These are phyloP conservation scores for Hypholoma fasciculare DNA, from an alignment of 768 basidiomycete species.

Conservation along the genomic window DNA sequence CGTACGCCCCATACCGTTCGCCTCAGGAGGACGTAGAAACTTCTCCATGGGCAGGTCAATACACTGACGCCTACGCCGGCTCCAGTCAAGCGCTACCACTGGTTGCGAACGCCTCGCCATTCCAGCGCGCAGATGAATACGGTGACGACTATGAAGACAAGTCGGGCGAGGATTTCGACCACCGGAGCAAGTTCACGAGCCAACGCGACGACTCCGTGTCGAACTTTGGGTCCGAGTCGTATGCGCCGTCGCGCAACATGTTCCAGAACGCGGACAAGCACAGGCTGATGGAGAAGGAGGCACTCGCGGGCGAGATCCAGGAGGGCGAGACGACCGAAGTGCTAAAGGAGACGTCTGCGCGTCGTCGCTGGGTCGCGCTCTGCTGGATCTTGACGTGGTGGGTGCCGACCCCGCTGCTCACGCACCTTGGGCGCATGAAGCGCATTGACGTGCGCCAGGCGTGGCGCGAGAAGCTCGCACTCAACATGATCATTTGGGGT, in stretches of 20 bases:
- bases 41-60: slow-evolving; percentile 33
- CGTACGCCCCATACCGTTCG: slow-evolving; percentile 75
- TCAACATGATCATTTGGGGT: slow-evolving; percentile 97
- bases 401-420: slow-evolving; percentile 74
- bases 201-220: slow-evolving; percentile 77
- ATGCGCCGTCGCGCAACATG: slow-evolving; percentile 95
- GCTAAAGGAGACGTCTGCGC: slow-evolving; percentile 76
- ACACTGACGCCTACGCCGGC: slow-evolving; percentile 52
- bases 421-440: slow-evolving; percentile 87
- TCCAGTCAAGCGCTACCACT: slow-evolving; percentile 83
- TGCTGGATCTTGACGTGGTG: slow-evolving; percentile 93
- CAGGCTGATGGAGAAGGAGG: slow-evolving; percentile 76
- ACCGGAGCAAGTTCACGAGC: slow-evolving; percentile 74
- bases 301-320: slow-evolving; percentile 79
- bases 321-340: slow-evolving; percentile 91
- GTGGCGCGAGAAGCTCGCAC: slow-evolving; percentile 95
- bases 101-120: slow-evolving; percentile 79
- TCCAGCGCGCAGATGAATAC: slow-evolving; percentile 75
- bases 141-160: slow-evolving; percentile 77
- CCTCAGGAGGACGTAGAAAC: slow-evolving; percentile 46
- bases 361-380: slow-evolving; percentile 84
- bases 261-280: slow-evolving; percentile 83
- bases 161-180: slow-evolving; percentile 79
- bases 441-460: slow-evolving; percentile 91
- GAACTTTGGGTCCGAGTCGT: slow-evolving; percentile 88